Percentiles rank a stretch among this genome's conserved stretches.
Evolutionary conservation across 305 asterid genomes (phyloP).

Genomic region (Fraxinus dipetala): DNA sequence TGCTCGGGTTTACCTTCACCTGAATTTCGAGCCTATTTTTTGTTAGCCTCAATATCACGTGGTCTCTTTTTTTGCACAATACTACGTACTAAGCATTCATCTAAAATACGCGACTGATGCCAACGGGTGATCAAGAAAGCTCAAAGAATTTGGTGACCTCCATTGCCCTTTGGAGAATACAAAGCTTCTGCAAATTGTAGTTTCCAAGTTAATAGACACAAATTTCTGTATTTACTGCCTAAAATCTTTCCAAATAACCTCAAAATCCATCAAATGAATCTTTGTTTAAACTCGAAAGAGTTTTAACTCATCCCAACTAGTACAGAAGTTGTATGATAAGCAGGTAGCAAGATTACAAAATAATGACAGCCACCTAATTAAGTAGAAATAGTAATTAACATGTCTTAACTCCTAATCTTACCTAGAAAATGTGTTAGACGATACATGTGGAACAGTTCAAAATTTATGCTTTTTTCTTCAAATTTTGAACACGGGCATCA

Average conservation of each 20-base stretch:
- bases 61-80: neutral
- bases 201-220: neutral
- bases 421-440: neutral
- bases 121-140: neutral
- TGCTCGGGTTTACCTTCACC: slow-evolving; percentile 20
- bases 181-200: neutral
- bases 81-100: neutral
- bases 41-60: neutral
- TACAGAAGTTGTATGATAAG: neutral
- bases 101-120: neutral
- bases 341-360: neutral
- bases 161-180: neutral
- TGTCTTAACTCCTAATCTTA: neutral
- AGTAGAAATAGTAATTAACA: neutral
- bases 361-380: neutral
- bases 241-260: neutral
- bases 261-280: neutral
- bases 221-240: neutral
- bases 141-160: neutral
- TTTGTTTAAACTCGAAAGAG: neutral
- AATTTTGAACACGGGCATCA: neutral
- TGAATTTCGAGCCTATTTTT: slow-evolving; percentile 12
- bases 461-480: neutral
- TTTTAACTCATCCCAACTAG: neutral
- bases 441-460: neutral